phyloP scores from a whole-genome alignment of 371 early-diverging fungal species.

The Rhizomucor pusillus region DNA sequence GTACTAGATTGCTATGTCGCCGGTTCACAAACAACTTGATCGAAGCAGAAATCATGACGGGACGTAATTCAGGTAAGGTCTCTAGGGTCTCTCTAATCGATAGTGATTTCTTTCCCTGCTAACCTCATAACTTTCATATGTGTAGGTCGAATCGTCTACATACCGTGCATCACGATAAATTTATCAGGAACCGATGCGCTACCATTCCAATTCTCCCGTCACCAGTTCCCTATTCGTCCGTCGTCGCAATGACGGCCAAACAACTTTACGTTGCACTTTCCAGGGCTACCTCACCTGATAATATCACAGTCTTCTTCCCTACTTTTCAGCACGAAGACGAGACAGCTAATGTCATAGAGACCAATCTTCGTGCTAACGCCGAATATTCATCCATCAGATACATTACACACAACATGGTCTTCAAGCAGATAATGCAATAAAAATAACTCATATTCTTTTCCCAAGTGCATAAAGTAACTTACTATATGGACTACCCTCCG shows the following conservation, averaged over 20 bases:
- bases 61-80: conserved; percentile 1
- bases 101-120: neutral
- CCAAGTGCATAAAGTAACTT: no score
- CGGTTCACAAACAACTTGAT: conserved; percentile 6
- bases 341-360: no score
- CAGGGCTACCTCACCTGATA: no score
- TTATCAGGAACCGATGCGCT: neutral
- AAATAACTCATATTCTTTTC: no score
- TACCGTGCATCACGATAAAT: conserved; percentile 1
- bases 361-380: no score
- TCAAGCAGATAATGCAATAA: no score
- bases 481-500: no score
- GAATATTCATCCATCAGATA: no score
- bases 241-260: conserved; percentile 23
- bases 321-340: no score
- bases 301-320: no score
- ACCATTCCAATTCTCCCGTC: neutral
- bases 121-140: neutral
- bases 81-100: neutral
- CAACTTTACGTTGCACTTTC: conserved; percentile 22
- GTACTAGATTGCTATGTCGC: conserved; percentile 20
- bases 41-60: conserved; percentile 13
- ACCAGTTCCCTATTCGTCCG: conserved; percentile 18
- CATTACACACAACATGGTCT: no score
- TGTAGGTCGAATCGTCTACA: neutral